These are phyloP conservation scores for Ascochyta viciae-villosae DNA, from an alignment of 2,329 filamentous ascomycete species.

Conservation along the genomic window DNA sequence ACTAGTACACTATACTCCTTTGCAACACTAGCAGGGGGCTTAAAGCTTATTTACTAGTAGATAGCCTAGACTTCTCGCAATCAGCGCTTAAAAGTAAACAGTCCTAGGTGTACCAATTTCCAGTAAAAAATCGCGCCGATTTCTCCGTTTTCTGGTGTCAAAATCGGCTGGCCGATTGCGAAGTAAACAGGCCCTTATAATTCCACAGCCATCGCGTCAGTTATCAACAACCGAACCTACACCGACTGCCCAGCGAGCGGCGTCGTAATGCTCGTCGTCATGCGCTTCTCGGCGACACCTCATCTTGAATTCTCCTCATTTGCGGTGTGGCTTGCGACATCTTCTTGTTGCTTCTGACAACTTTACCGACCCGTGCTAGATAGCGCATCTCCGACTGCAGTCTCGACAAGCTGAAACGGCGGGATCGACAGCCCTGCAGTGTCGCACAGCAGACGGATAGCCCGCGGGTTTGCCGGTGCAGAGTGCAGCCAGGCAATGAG, in stretches of 20 bases:
- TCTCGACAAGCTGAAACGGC: not conserved
- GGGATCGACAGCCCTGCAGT: constrained; percentile 14
- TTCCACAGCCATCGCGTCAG: not conserved
- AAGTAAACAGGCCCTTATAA: not conserved
- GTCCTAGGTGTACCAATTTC: no score
- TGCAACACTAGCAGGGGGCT: no score
- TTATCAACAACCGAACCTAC: not conserved
- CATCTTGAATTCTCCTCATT: not conserved
- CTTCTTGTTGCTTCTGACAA: constrained; percentile 10
- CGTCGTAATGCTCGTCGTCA: not conserved
- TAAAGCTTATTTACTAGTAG: no score
- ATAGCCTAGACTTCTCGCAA: no score
- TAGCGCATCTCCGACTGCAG: constrained; percentile 9
- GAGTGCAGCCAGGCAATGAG: constrained; percentile 6
- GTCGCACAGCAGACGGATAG: constrained; percentile 16
- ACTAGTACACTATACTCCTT: no score
- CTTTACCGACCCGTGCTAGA: constrained; percentile 11
- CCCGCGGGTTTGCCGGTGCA: constrained; percentile 10
- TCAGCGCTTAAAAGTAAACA: no score
- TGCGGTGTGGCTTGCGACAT: constrained; percentile 4
- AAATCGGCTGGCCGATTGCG: no score
- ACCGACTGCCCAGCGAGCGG: not conserved
- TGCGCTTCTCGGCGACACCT: not conserved
- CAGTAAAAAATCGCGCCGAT: no score
- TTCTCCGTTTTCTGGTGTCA: no score